A percentile compares a stretch with the other conserved stretches of the same genome.
phyloP scores from a whole-genome alignment of 805 yeast species.

The Tanozyma kutaoensis region DNA sequence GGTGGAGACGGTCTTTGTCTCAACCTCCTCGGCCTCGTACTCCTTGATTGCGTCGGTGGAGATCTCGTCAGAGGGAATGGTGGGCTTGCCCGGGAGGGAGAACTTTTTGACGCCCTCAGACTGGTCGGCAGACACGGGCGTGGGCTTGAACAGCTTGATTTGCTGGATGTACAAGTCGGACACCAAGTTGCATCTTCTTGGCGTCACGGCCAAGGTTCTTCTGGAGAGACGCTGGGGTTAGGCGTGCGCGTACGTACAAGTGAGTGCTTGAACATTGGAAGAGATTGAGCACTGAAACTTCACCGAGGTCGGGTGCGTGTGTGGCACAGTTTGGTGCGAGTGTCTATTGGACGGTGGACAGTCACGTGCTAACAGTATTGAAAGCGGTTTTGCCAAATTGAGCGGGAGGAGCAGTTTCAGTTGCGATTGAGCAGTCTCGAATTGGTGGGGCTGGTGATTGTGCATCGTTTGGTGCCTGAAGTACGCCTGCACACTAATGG shows the following conservation, averaged over 20 bases:
- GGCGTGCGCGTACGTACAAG: slow-evolving; percentile 8
- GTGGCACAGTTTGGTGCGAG: not conserved
- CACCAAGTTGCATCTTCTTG: slow-evolving; percentile 44
- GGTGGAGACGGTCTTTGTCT: slow-evolving; percentile 31
- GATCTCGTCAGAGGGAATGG: slow-evolving; percentile 58
- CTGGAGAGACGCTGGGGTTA: slow-evolving; percentile 13
- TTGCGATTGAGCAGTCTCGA: not conserved
- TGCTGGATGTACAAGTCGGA: slow-evolving; percentile 81
- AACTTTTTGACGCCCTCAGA: slow-evolving; percentile 77
- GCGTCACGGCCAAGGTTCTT: slow-evolving; percentile 29
- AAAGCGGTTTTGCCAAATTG: not conserved
- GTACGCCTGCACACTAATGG: too few species aligned
- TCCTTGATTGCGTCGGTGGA: slow-evolving; percentile 55
- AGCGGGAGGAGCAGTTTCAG: not conserved
- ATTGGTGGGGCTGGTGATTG: not conserved
- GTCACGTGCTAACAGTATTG: too few species aligned
- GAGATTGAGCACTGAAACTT: slow-evolving; percentile 2
- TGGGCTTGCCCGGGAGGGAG: slow-evolving; percentile 70
- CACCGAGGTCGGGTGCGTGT: slow-evolving; percentile 1
- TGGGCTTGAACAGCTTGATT: slow-evolving; percentile 80
- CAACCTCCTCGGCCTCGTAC: slow-evolving; percentile 63
- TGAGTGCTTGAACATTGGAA: slow-evolving; percentile 4
- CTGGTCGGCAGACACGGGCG: slow-evolving; percentile 57
- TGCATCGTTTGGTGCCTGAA: too few species aligned
- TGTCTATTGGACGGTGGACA: too few species aligned